Conservation (phyloP, 1,284 basidiomycete genomes). For the Microstroma glucosiphilum region DNA sequence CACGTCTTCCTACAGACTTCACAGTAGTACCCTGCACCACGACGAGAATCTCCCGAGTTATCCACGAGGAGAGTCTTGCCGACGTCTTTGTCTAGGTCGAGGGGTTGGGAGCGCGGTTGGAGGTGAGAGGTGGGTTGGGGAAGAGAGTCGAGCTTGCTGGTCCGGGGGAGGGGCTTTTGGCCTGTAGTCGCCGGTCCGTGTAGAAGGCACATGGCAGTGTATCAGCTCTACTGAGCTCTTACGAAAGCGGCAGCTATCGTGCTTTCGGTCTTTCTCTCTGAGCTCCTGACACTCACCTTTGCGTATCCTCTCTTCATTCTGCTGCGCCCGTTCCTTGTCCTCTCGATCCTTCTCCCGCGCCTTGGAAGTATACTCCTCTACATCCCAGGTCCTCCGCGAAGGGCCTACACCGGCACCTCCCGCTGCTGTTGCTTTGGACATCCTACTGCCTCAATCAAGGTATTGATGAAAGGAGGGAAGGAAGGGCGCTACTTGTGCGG, state of each 20-base stretch:
- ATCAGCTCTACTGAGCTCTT: background rate
- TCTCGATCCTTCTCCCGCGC: conserved; percentile 41
- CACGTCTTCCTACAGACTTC: conserved; percentile 61
- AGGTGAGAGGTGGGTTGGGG: conserved; percentile 41
- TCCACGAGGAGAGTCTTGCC: conserved; percentile 46
- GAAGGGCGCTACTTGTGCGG: too few species aligned
- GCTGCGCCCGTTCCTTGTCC: conserved; percentile 30
- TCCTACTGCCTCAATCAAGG: too few species aligned
- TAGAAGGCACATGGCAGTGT: too few species aligned
- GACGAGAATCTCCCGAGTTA: conserved; percentile 20
- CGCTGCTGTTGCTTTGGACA: background rate
- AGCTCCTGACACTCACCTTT: conserved; percentile 14
- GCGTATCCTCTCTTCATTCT: conserved; percentile 33
- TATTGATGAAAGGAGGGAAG: too few species aligned
- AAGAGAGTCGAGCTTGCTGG: conserved; percentile 24
- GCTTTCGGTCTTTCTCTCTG: background rate
- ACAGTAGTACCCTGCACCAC: conserved; percentile 51
- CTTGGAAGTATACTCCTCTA: conserved; percentile 32
- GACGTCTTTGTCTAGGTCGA: conserved; percentile 38
- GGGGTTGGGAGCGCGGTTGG: conserved; percentile 30
- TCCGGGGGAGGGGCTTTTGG: conserved; percentile 26
- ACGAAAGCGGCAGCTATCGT: background rate
- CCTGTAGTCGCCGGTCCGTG: conserved; percentile 21
- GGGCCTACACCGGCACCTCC: conserved; percentile 33
- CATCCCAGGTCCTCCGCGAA: conserved; percentile 41